Conservation (phyloP, 2,329 filamentous ascomycete genomes). For the Aspergillus novoparasiticus region DNA sequence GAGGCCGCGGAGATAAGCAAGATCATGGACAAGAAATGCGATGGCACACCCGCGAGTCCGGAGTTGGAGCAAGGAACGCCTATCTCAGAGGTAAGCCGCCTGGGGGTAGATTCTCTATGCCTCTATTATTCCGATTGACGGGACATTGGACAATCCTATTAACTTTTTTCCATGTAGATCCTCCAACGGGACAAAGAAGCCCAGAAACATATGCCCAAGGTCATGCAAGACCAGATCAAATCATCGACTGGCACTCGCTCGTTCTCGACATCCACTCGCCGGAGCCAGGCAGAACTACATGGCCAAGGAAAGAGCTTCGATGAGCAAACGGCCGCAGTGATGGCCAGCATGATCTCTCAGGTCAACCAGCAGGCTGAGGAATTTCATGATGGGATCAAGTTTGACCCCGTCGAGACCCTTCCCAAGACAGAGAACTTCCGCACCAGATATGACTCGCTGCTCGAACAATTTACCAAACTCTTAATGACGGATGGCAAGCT, state of each 20-base stretch:
- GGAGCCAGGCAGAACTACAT: conserved; percentile 35
- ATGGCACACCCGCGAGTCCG: conserved; percentile 51
- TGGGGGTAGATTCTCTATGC: conserved; percentile 9
- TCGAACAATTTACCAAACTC: conserved; percentile 85
- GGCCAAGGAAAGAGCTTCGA: conserved; percentile 18
- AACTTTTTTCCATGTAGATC: conserved; percentile 50
- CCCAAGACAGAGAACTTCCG: conserved; percentile 68
- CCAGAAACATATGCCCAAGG: conserved; percentile 65
- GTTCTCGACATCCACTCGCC: conserved; percentile 59
- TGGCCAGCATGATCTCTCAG: conserved; percentile 41
- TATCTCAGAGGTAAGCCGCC: conserved; percentile 61
- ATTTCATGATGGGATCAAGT: conserved; percentile 69
- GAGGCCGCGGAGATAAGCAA: conserved; percentile 64
- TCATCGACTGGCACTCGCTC: conserved; percentile 50
- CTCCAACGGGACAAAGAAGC: conserved; percentile 64
- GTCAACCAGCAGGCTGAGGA: conserved; percentile 37
- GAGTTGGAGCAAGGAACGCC: conserved; percentile 68
- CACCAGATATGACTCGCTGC: conserved; percentile 80
- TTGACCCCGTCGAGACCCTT: conserved; percentile 70
- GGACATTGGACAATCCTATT: neutral
- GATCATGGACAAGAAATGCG: conserved; percentile 54
- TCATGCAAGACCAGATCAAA: conserved; percentile 64
- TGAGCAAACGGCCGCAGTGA: conserved; percentile 36
- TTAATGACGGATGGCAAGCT: conserved; percentile 92
- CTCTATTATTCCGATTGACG: neutral